Evolutionary conservation across 2,329 filamentous ascomycete species (phyloP), one percentile per base, ranked within the genome.

Genomic region (Cyphellophora europaea): DNA sequence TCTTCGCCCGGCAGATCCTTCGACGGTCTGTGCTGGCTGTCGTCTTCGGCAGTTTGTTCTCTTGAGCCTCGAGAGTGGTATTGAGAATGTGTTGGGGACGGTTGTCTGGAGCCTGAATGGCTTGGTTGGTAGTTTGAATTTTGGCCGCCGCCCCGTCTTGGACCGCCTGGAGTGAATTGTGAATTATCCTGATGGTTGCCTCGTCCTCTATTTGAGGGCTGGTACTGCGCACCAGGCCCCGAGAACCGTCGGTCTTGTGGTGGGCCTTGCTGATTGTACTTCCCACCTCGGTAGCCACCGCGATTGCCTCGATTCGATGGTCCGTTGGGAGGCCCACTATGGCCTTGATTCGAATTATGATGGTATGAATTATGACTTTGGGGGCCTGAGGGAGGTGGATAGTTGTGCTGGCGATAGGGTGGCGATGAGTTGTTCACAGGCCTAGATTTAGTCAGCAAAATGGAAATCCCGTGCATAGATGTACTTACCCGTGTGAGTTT

Each of bases 81-180:
- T n/a, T 55, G 37, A 13, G 48, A 44, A 14, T 51, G 56, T 34
- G 42, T 50, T 43, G 38, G 50, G 38, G 32, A 51, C 29, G 41
- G 52, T 13, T 49, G 51, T 30, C 50, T 51, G 30, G 57, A 53
- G 33, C 58, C 55, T 18, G 54, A 53, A 19, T 53, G 53, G 13
- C 47, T 47, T 30, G 55, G 55, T 15, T 48, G 57, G 15, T 60
- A 54, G 35, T 63, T 47, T 38, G 61, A 54, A 19, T 23, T 37
- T 35, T 38, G 36, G 17, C 37, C 35, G 13, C 45, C 45, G 19
- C 36, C 38, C 53, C 70, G 72, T 48, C 68, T 66, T 36, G 67
- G 66, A 12, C 69, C 65, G 32, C 66, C 65, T 19, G 66, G 66
- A 28, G 73, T 81, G 81, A 84, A 88, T 30, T 85, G 82, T 2